These are phyloP conservation scores for Solanum neorickii DNA, from an alignment of 257 asterid species.

Conservation along the genomic window DNA sequence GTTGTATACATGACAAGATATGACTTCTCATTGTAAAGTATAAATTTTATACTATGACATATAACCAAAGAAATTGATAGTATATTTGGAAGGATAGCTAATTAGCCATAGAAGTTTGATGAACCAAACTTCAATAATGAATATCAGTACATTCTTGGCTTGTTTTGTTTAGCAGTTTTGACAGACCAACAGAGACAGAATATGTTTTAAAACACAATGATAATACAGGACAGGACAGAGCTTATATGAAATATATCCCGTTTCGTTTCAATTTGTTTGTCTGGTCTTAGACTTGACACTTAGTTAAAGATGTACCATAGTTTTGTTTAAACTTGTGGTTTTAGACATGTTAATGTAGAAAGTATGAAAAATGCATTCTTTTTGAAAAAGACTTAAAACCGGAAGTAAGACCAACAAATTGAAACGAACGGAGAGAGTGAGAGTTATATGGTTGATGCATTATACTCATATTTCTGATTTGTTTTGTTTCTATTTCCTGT, in stretches of 20 bases:
- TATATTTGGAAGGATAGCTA: not conserved
- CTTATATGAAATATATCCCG: not conserved
- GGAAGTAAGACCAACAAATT: not conserved
- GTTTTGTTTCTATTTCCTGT: not conserved
- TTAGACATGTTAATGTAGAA: no score
- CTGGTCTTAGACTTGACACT: rapidly evolving
- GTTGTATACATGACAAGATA: not conserved
- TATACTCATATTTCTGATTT: not conserved
- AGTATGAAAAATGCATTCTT: not conserved
- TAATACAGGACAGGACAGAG: not conserved
- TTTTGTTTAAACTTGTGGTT: not conserved
- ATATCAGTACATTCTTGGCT: not conserved
- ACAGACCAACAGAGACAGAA: not conserved
- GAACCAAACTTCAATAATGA: not conserved
- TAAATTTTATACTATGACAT: not conserved
- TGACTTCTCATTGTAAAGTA: not conserved
- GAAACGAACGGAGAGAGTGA: not conserved
- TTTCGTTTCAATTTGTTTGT: not conserved
- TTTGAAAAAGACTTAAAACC: no score
- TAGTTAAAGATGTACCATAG: not conserved
- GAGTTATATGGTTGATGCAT: not conserved
- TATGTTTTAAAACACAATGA: not conserved
- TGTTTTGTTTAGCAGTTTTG: not conserved
- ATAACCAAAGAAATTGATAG: not conserved
- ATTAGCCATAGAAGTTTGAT: not conserved